A percentile compares a stretch with the other conserved stretches of the same genome.
These are phyloP conservation scores for Sarcocystis neurona DNA, from an alignment of 169 alveolate genomes.

Conservation along the genomic window DNA sequence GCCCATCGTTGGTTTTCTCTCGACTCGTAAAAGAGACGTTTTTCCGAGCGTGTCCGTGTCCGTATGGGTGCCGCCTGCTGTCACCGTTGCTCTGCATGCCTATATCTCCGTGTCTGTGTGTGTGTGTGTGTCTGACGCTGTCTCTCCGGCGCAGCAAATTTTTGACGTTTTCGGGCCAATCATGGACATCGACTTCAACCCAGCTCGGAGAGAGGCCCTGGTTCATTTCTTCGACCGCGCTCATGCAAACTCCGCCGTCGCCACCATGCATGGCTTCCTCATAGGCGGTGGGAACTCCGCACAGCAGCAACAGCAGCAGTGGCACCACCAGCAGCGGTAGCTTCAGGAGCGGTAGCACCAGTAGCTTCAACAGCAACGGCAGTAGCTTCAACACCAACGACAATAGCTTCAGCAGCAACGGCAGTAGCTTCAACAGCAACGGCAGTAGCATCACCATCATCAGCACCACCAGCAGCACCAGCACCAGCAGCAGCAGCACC, in stretches of 20 bases:
- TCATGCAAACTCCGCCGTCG: slow-evolving; percentile 27
- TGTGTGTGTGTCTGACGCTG: not conserved
- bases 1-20: not conserved
- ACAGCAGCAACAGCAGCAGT: no score
- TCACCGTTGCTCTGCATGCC: not conserved
- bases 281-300: slow-evolving; percentile 16
- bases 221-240: slow-evolving; percentile 32
- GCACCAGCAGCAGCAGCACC: no score
- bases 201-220: slow-evolving; percentile 18
- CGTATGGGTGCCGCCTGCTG: not conserved
- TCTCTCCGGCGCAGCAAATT: not conserved
- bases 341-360: no score
- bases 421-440: no score
- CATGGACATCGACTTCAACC: not conserved
- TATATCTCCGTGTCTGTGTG: not conserved
- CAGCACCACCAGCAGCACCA: no score
- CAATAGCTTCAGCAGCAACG: no score
- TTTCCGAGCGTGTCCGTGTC: no score
- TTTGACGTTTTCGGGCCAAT: slow-evolving; percentile 43
- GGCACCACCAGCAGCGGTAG: no score
- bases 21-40: no score
- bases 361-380: no score
- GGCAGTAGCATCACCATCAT: no score
- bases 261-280: slow-evolving; percentile 44
- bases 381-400: no score